Conservation (phyloP, 768 basidiomycete species). For the Daedaleopsis nitida region DNA sequence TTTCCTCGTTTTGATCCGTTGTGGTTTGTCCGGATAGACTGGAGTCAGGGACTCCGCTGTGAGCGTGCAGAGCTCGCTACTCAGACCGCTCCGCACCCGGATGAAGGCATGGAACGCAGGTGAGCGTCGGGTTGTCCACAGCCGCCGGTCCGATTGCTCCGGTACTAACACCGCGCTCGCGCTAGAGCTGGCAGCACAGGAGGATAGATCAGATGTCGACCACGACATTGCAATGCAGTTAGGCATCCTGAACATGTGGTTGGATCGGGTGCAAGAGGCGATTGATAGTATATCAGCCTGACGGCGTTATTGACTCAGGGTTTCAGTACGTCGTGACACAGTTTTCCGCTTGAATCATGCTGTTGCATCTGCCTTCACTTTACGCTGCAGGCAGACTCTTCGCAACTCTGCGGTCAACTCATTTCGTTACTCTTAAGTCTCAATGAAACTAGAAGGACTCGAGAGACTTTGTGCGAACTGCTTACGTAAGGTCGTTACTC, state of each 20-base stretch:
- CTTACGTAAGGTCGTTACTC: too few relatives aligned
- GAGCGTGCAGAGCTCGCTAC: conserved; percentile 17
- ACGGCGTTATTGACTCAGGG: too few relatives aligned
- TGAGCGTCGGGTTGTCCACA: not conserved
- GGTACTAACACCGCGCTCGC: not conserved
- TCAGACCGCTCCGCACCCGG: conserved; percentile 20
- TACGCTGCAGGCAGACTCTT: too few relatives aligned
- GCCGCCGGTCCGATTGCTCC: not conserved
- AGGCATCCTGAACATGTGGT: conserved; percentile 23
- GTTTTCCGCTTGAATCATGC: not conserved
- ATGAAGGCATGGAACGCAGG: conserved; percentile 22
- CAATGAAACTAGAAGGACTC: too few relatives aligned
- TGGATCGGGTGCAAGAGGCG: conserved; percentile 15
- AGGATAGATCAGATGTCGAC: not conserved
- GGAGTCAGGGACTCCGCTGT: conserved; percentile 27
- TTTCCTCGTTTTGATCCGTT: not conserved
- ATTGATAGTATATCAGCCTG: not conserved
- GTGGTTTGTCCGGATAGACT: conserved; percentile 24
- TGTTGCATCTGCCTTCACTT: too few relatives aligned
- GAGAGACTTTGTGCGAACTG: too few relatives aligned
- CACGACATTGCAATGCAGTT: conserved; percentile 14
- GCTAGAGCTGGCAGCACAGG: not conserved
- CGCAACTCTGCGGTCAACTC: too few relatives aligned
- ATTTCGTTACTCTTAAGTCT: too few relatives aligned
- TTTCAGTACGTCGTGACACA: not conserved